A percentile compares a stretch with the other conserved stretches of the same genome.
phyloP scores from a whole-genome alignment of 2,329 filamentous ascomycete species.

The Botrytis paeoniae region DNA sequence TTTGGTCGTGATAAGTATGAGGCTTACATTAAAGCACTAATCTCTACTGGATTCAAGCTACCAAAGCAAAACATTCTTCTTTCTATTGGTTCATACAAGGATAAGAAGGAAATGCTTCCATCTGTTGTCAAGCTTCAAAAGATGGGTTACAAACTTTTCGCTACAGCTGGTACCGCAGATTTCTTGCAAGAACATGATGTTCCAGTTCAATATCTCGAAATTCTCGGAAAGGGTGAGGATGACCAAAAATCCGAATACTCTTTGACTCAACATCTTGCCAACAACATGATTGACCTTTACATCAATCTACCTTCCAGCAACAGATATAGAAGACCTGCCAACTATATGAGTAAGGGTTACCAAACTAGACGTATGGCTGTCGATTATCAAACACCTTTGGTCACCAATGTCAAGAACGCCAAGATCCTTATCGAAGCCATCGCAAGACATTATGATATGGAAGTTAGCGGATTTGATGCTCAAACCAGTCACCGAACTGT shows the following conservation, averaged over 20 bases:
- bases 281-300: conserved; percentile 94
- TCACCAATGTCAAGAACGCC: conserved; percentile 99
- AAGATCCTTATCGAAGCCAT: conserved; percentile 96
- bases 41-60: conserved; percentile 94
- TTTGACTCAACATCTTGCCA: conserved; percentile 90
- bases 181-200: conserved; percentile 92
- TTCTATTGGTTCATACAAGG: conserved; percentile 95
- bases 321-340: conserved; percentile 91
- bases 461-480: conserved; percentile 80
- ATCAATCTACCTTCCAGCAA: conserved; percentile 99
- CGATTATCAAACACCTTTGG: conserved; percentile 87
- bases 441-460: conserved; percentile 80
- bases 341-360: conserved; percentile 98
- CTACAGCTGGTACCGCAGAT: conserved; percentile 93
- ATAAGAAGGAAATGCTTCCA: conserved; percentile 95
- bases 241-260: conserved; percentile 95
- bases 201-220: conserved; percentile 89
- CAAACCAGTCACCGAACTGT: conserved; percentile 83
- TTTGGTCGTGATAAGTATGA: conserved; percentile 97
- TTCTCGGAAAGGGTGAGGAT: conserved; percentile 72
- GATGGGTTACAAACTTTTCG: conserved; percentile 92
- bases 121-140: conserved; percentile 86
- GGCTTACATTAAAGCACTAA: conserved; percentile 91
- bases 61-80: conserved; percentile 93
- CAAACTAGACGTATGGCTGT: conserved; percentile 96